Evolutionary conservation across 2,329 filamentous ascomycete genomes (phyloP).

Genomic region (Ophiostoma pallidulum): DNA sequence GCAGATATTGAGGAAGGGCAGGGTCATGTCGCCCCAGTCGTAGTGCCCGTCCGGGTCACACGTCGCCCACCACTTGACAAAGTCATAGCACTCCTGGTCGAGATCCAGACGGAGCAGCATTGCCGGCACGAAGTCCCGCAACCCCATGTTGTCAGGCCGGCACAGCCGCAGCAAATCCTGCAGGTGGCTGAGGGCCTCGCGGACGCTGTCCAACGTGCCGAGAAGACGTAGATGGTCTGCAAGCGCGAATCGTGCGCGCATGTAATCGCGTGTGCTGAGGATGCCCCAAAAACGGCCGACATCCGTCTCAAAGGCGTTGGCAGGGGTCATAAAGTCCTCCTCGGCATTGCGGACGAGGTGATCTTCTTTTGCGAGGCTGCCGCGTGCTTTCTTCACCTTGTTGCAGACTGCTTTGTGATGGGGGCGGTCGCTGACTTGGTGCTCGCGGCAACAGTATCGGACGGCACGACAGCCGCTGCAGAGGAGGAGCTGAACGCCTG

Average conservation of each 20-base stretch:
- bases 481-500: constrained; percentile 9
- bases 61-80: constrained; percentile 37
- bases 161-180: constrained; percentile 12
- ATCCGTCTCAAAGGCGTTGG: constrained; percentile 21
- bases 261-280: constrained; percentile 27
- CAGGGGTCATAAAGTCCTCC: neutral
- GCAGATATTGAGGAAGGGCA: constrained; percentile 27
- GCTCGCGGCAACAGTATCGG: constrained; percentile 20
- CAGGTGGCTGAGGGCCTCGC: constrained; percentile 2
- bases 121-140: constrained; percentile 12
- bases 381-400: constrained; percentile 16
- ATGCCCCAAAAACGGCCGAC: constrained; percentile 28
- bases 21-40: constrained; percentile 26
- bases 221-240: constrained; percentile 23
- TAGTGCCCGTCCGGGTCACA: constrained; percentile 21
- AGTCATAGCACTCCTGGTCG: constrained; percentile 34
- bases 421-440: constrained; percentile 19
- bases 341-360: constrained; percentile 15
- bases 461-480: constrained; percentile 21
- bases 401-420: constrained; percentile 21
- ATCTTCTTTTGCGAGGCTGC: constrained; percentile 19
- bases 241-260: constrained; percentile 24
- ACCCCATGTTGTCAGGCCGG: constrained; percentile 11
- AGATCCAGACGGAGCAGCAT: constrained; percentile 24
- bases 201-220: constrained; percentile 17